A percentile compares a stretch with the other conserved stretches of the same genome.
Evolutionary conservation across 2,329 filamentous ascomycete species (phyloP).

Genomic region (Beauveria scarabaeidicola): DNA sequence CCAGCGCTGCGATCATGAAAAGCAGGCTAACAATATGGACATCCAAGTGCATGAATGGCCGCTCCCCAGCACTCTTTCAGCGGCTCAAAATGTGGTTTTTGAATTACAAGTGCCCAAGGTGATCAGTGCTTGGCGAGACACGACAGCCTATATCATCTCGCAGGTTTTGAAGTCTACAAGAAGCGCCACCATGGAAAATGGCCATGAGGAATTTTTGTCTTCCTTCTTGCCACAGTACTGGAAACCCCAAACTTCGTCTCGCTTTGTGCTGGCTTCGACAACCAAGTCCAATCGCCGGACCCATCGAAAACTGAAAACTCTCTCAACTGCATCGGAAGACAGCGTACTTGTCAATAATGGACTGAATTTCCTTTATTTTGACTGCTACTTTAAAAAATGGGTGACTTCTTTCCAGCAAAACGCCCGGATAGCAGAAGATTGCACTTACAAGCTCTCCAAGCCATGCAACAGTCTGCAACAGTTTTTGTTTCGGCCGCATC

Average conservation of each 20-base stretch:
- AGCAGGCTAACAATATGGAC: neutral
- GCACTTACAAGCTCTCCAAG: neutral
- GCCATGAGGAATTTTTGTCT: neutral
- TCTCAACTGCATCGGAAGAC: neutral
- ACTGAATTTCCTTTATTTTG: neutral
- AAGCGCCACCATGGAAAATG: neutral
- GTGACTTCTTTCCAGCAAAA: neutral
- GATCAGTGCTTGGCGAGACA: neutral
- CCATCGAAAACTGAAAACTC: neutral
- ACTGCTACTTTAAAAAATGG: neutral
- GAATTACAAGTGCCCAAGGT: neutral
- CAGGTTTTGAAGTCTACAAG: neutral
- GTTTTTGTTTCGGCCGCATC: neutral
- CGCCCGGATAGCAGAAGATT: neutral
- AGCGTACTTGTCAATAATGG: neutral
- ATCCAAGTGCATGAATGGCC: constrained; percentile 9
- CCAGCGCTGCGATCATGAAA: neutral
- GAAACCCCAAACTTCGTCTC: fast-evolving
- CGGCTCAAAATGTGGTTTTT: neutral
- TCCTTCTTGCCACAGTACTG: neutral
- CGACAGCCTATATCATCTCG: neutral
- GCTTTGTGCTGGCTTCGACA: neutral
- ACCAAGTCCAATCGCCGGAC: neutral
- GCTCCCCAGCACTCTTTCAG: neutral
- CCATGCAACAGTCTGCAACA: neutral